Conservation (phyloP, 2,329 filamentous ascomycete genomes). For the Aspergillus intermedius region DNA sequence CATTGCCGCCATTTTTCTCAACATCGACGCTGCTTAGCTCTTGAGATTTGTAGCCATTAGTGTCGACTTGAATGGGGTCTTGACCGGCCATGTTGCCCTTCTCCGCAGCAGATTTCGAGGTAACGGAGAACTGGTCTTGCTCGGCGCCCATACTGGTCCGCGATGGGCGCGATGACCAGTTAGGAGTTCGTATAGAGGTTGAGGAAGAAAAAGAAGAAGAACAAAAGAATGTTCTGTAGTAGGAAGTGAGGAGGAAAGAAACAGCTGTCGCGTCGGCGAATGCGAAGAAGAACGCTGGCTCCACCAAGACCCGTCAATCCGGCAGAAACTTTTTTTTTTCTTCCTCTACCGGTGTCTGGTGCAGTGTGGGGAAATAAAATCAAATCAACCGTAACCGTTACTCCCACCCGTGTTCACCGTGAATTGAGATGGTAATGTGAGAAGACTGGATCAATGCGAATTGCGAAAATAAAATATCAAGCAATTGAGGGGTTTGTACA, state of each 20-base stretch:
- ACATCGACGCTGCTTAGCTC: constrained; percentile 26
- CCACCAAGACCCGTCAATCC: neutral
- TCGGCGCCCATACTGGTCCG: neutral
- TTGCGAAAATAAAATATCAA: too few relatives aligned
- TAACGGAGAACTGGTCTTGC: constrained; percentile 1
- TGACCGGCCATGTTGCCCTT: constrained; percentile 1
- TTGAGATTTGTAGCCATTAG: constrained; percentile 18
- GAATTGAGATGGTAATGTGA: neutral
- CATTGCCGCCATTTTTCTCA: constrained; percentile 32
- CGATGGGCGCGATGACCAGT: neutral
- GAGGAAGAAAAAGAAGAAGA: constrained; percentile 1
- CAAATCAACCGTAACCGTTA: neutral
- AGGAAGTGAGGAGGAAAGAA: neutral
- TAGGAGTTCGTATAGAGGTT: constrained; percentile 3
- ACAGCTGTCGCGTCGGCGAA: neutral
- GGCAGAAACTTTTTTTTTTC: neutral
- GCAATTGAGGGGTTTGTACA: too few relatives aligned
- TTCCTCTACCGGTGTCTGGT: neutral
- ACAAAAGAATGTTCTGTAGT: constrained; percentile 3
- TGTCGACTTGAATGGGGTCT: constrained; percentile 35
- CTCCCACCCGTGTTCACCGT: neutral
- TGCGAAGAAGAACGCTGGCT: neutral
- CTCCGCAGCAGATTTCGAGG: constrained; percentile 12
- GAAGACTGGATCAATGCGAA: too few relatives aligned
- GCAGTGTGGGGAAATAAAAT: neutral